Base-by-base conservation (phyloP, 495 filamentous ascomycete species). In the Penicillium ochrochloron region DNA sequence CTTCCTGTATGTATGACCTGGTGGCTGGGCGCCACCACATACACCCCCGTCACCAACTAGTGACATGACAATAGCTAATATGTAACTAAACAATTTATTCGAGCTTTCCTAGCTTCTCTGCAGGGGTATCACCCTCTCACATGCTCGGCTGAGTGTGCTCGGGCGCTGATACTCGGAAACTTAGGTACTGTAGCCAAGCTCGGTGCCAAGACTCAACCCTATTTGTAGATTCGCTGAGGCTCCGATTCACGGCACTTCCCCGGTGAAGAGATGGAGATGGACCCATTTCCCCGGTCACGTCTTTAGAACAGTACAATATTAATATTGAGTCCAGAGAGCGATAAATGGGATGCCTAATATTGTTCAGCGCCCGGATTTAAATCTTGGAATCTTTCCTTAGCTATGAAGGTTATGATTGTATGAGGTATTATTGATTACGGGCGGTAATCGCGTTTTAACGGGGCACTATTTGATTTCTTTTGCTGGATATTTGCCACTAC, bases 241-340 rank as follows among this genome's bases (percentile, higher is more conserved):
- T 23, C 65, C 64, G 64, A 62, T 55, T n/a, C 23, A 53, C 61
- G 65, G 57, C 42, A 59, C 5, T 12, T 17, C n/a, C 57, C 57
- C 57, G 41, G 57, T 46, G 57, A 58, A 58, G 17, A 23, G 37
- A 42, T 58, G 23, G 23, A 42, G 56, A 9, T 39, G 35, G 25
- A 27, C 4, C 25, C 25, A 27, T 27, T 4, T 27, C 55, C 39
- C 37, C 15, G 1, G 31, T 9, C 31, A 33, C 7, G 31, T 33
- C 1, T 7, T 33, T 33, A 33, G 3, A 27, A 27, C 35, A 9
- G 33, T 37, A 37, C 35, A 37, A 37, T n/a, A n/a, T n/a, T n/a
- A 1, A 35, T 3, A 11, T 9, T 4, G 34, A 31, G 29, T 31
- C 3, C 29, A 6, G 29, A 33, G 5, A 33, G 31, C 5, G 31